These are phyloP conservation scores for Leishmania lainsoni DNA, from an alignment of 208 protist species.

Conservation along the genomic window DNA sequence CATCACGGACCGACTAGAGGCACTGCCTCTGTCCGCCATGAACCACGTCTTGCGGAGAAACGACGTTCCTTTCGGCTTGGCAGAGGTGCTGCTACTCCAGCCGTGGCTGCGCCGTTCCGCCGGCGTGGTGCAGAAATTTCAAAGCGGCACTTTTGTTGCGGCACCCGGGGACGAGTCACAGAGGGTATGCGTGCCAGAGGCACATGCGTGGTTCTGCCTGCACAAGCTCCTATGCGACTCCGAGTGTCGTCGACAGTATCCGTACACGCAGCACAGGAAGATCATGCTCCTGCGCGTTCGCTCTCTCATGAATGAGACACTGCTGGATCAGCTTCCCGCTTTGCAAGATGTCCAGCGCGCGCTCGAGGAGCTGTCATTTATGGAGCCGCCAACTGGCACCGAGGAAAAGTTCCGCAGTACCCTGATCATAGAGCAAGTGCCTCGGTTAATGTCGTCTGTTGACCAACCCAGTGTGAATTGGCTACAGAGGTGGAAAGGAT, in stretches of 20 bases:
- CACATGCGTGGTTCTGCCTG: slow-evolving; percentile 90
- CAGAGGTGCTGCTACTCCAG: slow-evolving; percentile 75
- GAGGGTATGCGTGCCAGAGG: slow-evolving; percentile 83
- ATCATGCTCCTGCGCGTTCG: slow-evolving; percentile 71
- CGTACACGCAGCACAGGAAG: slow-evolving; percentile 86
- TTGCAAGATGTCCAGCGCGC: slow-evolving; percentile 85
- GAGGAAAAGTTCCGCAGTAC: slow-evolving; percentile 89
- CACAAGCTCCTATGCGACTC: slow-evolving; percentile 88
- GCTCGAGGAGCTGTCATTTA: slow-evolving; percentile 89
- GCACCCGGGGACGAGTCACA: slow-evolving; percentile 61
- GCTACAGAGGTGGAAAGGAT: slow-evolving; percentile 30
- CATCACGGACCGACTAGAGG: slow-evolving; percentile 78
- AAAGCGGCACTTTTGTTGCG: slow-evolving; percentile 59
- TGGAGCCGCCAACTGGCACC: slow-evolving; percentile 85
- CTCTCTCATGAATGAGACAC: slow-evolving; percentile 81
- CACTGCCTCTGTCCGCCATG: slow-evolving; percentile 71
- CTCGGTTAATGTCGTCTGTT: slow-evolving; percentile 74
- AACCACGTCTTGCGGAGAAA: slow-evolving; percentile 83
- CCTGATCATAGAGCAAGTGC: slow-evolving; percentile 89
- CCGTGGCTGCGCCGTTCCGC: slow-evolving; percentile 77
- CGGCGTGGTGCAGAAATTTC: slow-evolving; percentile 60
- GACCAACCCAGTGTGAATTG: slow-evolving; percentile 42
- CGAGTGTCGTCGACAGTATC: slow-evolving; percentile 79
- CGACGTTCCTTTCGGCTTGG: slow-evolving; percentile 82
- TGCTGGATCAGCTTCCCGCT: slow-evolving; percentile 91